Evolutionary conservation across 2,329 filamentous ascomycete species (phyloP), one percentile per base, ranked within the genome.

Genomic region (Aspergillus brunneoviolaceus): DNA sequence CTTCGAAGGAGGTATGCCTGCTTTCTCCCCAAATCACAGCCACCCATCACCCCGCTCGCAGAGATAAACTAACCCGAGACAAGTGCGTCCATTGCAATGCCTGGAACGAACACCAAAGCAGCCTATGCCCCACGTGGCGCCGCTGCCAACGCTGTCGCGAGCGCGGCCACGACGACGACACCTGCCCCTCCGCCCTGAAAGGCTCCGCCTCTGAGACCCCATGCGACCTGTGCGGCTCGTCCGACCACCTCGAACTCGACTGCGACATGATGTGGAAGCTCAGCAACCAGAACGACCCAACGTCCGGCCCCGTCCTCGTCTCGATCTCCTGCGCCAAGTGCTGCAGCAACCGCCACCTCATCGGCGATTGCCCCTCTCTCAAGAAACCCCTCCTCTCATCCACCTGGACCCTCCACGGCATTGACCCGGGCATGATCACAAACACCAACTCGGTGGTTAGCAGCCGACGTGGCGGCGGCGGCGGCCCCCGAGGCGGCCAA

Each of bases 221-320:
- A 2, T 92, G 89, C 70, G 84, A 84, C 11, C 77, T 86, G 35
- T 92, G 89, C 72, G 76, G 76, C 45, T 81, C 81, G 6, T 64
- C 68, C 3, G 77, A 81, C 9, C 89, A 92, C 66, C 65, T 81
- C 9, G 89, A 91, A 69, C 70, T 77, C 12, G 74, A 82, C 2
- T 91, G 89, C 70, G 81, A 83, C 56, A 77, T 81, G 51, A 75
- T 88, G 25, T 91, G 87, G 87, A 76, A 77, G 59, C 67, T 76
- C 12, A 74, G 74, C 10, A 67, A 57, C 25, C 65, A 64, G 39
- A 67, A 69, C 27, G 59, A 63, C 7, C 59, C 68, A 9, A 6
- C 39, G 39, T 57, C 67, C 5, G 68, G 70, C 5, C 68, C 72
- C 7, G 65, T 79, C 11, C 68, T 70, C 11, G 73, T 81, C 14